Evolutionary conservation across 257 asterid genomes (phyloP).

Genomic region (Lavandula angustifolia): DNA sequence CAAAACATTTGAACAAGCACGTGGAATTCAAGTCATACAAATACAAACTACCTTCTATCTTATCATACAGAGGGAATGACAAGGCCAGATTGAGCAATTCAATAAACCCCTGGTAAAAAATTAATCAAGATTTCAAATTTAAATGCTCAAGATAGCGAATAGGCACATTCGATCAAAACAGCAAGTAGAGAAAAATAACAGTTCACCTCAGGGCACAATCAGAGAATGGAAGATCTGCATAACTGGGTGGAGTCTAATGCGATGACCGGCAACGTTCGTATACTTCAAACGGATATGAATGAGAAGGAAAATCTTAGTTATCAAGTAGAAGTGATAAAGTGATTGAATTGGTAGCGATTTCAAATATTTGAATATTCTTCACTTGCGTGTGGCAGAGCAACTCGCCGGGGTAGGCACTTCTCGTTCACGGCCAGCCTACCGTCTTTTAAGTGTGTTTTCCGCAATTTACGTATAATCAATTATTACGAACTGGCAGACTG

Average conservation of each 20-base stretch:
- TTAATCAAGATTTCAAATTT: slow-evolving; percentile 32
- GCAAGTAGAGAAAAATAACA: slow-evolving; percentile 8
- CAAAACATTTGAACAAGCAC: slow-evolving; percentile 32
- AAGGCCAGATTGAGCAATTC: slow-evolving; percentile 25
- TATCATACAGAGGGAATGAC: slow-evolving; percentile 6
- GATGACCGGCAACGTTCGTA: slow-evolving; percentile 18
- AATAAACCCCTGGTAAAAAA: slow-evolving; percentile 26
- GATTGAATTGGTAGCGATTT: slow-evolving; percentile 5
- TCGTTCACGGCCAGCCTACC: slow-evolving; percentile 40
- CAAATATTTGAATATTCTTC: slow-evolving; percentile 25
- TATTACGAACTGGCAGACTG: slow-evolving; percentile 12
- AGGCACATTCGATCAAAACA: slow-evolving; percentile 25
- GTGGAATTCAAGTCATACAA: slow-evolving; percentile 18
- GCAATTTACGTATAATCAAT: slow-evolving; percentile 28
- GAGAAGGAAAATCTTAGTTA: slow-evolving; percentile 24
- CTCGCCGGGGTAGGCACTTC: slow-evolving; percentile 35
- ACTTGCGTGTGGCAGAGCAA: slow-evolving; percentile 32
- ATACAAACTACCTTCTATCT: slow-evolving; percentile 20
- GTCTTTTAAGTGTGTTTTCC: slow-evolving; percentile 27
- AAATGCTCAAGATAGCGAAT: slow-evolving; percentile 29
- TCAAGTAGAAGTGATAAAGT: slow-evolving; percentile 3
- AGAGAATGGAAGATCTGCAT: slow-evolving; percentile 47
- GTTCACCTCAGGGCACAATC: slow-evolving; percentile 37
- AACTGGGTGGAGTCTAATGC: slow-evolving; percentile 26
- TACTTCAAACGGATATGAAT: not conserved